These are phyloP conservation scores for Paramecium biaurelia DNA, from an alignment of 73 alveolate species.

Conservation along the genomic window DNA sequence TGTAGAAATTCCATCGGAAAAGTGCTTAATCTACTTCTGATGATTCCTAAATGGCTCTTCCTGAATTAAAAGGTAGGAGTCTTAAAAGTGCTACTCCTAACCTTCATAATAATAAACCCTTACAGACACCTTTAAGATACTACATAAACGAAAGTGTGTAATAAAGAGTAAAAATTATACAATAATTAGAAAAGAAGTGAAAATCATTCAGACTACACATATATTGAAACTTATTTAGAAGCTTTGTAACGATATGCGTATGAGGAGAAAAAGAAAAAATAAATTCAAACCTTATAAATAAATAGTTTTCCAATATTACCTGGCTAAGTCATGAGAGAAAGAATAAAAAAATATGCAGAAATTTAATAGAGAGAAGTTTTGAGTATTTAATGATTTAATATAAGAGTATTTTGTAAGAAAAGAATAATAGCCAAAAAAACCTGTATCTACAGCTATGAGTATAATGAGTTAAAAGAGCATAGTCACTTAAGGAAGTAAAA, in stretches of 20 bases:
- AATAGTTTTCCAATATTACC: not conserved
- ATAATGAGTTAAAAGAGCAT: not conserved
- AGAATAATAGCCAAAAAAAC: not conserved
- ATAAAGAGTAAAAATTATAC: not conserved
- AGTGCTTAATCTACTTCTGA: not conserved
- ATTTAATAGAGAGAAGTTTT: not conserved
- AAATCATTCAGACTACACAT: not conserved
- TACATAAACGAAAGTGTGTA: not conserved
- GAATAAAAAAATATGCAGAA: constrained; percentile 39
- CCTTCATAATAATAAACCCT: not conserved
- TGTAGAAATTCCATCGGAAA: constrained; percentile 6
- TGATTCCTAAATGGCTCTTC: not conserved
- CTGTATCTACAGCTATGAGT: not conserved
- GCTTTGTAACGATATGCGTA: not conserved
- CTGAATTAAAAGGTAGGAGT: constrained; percentile 11
- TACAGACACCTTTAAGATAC: not conserved
- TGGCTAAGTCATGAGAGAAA: not conserved
- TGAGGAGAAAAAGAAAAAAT: constrained; percentile 7
- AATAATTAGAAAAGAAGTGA: constrained; percentile 1
- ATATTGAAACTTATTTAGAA: constrained; percentile 1
- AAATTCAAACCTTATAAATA: not conserved
- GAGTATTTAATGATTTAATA: not conserved
- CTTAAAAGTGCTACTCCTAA: constrained; percentile 19
- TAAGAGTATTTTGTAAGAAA: not conserved
- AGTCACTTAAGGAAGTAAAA: not conserved